Evolutionary conservation across 2,329 filamentous ascomycete species (phyloP).

Genomic region (Fusarium denticulatum): DNA sequence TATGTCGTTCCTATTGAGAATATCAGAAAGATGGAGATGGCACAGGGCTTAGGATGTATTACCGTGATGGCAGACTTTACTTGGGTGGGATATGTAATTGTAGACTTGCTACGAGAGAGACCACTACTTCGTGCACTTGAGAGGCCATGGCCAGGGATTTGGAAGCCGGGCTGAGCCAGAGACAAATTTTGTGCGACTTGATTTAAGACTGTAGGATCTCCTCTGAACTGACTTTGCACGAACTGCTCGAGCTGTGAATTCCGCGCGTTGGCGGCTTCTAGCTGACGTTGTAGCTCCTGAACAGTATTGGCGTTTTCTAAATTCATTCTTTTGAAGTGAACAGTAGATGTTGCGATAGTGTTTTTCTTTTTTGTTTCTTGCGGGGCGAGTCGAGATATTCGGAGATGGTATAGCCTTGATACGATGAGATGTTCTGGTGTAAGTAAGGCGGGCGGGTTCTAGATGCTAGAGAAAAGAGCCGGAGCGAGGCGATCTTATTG

Average conservation of each 20-base stretch:
- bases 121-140: slow-evolving; percentile 35
- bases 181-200: slow-evolving; percentile 28
- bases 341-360: slow-evolving; percentile 6
- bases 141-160: slow-evolving; percentile 31
- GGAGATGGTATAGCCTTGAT: slow-evolving; percentile 25
- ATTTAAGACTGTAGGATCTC: slow-evolving; percentile 32
- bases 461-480: not conserved
- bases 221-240: slow-evolving; percentile 33
- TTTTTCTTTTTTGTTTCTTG: not conserved
- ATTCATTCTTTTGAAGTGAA: slow-evolving; percentile 37
- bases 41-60: slow-evolving; percentile 18
- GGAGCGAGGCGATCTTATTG: slow-evolving; percentile 21
- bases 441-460: slow-evolving; percentile 29
- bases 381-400: slow-evolving; percentile 7
- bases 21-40: slow-evolving; percentile 24
- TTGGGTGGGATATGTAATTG: slow-evolving; percentile 42
- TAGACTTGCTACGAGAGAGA: slow-evolving; percentile 44
- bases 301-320: slow-evolving; percentile 35
- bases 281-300: slow-evolving; percentile 43
- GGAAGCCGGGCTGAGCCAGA: slow-evolving; percentile 25
- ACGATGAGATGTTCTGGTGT: slow-evolving; percentile 15
- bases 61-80: slow-evolving; percentile 35
- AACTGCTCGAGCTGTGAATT: slow-evolving; percentile 39
- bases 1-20: slow-evolving; percentile 26
- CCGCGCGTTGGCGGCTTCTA: slow-evolving; percentile 33